Base-by-base conservation (phyloP, 352 stramenopile species). In the Stramenopiles sp. region DNA sequence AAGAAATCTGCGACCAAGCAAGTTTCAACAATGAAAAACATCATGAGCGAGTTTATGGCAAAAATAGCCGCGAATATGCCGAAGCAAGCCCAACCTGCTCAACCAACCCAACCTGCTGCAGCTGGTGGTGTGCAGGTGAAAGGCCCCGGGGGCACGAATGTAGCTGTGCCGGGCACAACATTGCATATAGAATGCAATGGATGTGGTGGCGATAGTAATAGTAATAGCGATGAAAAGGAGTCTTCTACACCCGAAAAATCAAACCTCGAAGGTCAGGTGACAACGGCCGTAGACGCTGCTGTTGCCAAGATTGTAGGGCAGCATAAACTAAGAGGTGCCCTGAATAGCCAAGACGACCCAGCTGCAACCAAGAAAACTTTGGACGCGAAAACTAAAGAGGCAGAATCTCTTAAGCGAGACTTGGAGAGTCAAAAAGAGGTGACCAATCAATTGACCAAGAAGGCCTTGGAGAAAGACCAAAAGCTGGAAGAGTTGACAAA, bases 121-220 rank as follows among this genome's bases (percentile, higher is more conserved):
- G 25, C 12, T 63, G 25, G 25, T 63, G 43, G 25, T 25, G 25
- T 63, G 12, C 25, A 12, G 25, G 43, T 63, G 12, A 63, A 63
- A 63, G 25, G 25, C 12, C 43, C 43, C 12, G 25, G 25, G 12
- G 43, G 43, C 25, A 18, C 43, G 25, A 63, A 12, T 63, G 43
- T 63, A 18, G 43, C 43, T 18, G 43, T 63, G 12, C 43, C 43
- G 12, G 43, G 43, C 43, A 63, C 43, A 63, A 63, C 43, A 63
- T 63, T 63, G 43, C 43, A 63, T 63, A 63, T 63, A 18, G 43
- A 63, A 63, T 63, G 43, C 43, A 63, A 63, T 63, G 43, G 43
- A 63, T 63, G 43, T 63, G 43, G 43, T 63, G 43, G 43, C 12
- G 43, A 63, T 63, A 63, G 43, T 63, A 63, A 63, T 63, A 63